A percentile compares a stretch with the other conserved stretches of the same genome.
These are phyloP conservation scores for Alternaria alternata DNA, from an alignment of 2,329 filamentous ascomycete species.

Conservation along the genomic window DNA sequence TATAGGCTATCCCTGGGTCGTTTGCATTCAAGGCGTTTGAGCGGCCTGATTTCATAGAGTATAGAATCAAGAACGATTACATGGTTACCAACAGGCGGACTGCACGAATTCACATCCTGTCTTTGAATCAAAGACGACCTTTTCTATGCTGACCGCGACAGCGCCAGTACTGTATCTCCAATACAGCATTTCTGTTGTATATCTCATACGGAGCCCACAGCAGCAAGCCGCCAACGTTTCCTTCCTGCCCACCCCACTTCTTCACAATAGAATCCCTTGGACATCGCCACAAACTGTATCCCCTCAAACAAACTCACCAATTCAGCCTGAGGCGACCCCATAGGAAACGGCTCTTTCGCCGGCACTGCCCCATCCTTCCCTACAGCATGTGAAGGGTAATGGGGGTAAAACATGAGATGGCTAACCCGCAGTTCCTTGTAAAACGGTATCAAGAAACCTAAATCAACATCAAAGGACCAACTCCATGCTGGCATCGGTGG, in stretches of 20 bases:
- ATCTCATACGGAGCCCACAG: slow-evolving; percentile 3
- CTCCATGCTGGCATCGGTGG: not conserved
- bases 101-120: not conserved
- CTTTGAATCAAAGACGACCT: too few relatives aligned
- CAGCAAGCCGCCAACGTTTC: slow-evolving; percentile 9
- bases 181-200: not conserved
- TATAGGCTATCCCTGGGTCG: slow-evolving; percentile 8
- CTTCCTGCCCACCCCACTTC: not conserved
- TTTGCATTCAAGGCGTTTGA: slow-evolving; percentile 12
- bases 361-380: not conserved
- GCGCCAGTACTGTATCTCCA: not conserved
- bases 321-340: not conserved
- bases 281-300: not conserved
- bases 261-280: slow-evolving; percentile 2
- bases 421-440: not conserved
- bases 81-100: not conserved
- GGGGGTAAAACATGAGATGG: not conserved
- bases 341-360: not conserved
- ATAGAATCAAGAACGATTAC: slow-evolving; percentile 1
- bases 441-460: not conserved
- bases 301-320: not conserved
- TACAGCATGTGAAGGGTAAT: not conserved
- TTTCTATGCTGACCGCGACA: too few relatives aligned
- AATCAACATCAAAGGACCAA: not conserved
- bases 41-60: slow-evolving; percentile 4